phyloP scores from a whole-genome alignment of 148 eudicot species.

The Cornus kousa region DNA sequence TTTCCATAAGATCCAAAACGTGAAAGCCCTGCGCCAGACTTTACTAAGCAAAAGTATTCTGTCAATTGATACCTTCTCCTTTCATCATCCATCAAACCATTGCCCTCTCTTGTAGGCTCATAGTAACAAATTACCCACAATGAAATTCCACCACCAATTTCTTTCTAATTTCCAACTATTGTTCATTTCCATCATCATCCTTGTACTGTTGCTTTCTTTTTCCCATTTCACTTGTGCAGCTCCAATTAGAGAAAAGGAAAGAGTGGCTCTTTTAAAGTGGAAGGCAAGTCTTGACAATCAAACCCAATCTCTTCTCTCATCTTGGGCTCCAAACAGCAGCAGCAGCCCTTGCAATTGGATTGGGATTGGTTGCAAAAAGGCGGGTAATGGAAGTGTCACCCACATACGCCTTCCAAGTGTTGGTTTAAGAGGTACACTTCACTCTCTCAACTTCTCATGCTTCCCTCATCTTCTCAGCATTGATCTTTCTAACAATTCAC shows the following conservation, averaged over 20 bases:
- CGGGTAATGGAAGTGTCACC: not conserved
- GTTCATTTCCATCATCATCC: not conserved
- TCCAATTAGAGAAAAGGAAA: not conserved
- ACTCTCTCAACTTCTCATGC: constrained; percentile 4
- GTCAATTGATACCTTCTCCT: no score
- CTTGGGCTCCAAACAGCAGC: constrained; percentile 2
- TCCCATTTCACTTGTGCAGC: not conserved
- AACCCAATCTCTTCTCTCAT: constrained; percentile 8
- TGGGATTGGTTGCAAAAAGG: constrained; percentile 15
- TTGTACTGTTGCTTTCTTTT: not conserved
- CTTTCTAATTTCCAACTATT: not conserved
- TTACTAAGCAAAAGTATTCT: no score
- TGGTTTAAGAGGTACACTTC: not conserved
- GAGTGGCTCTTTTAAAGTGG: constrained; percentile 16
- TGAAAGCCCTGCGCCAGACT: no score
- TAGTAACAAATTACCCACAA: no score
- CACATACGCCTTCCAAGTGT: not conserved
- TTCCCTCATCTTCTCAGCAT: constrained; percentile 7
- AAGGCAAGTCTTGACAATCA: constrained; percentile 13
- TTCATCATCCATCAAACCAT: no score
- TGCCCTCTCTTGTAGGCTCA: no score
- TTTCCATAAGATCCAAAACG: no score
- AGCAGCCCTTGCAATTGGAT: constrained; percentile 18
- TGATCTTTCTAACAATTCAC: constrained; percentile 1
- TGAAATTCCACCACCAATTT: no score